Evolutionary conservation across 805 yeast genomes (phyloP).

Genomic region (Nakazawaea ambrosiae): DNA sequence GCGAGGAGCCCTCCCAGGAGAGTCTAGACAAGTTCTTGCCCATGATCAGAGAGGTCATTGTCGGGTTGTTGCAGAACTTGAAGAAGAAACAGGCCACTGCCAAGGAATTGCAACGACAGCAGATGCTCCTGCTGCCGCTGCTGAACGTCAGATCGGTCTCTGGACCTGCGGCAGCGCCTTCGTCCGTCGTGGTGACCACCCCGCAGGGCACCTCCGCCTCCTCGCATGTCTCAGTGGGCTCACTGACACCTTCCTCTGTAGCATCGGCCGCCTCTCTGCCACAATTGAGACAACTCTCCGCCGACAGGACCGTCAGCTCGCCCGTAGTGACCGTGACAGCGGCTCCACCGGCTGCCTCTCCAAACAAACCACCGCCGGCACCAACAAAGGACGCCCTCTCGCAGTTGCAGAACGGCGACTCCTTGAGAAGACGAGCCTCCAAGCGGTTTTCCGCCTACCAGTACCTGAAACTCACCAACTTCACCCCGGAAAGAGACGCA

Average conservation of each 20-base stretch:
- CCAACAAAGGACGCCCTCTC: conserved; percentile 51
- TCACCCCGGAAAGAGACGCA: conserved; percentile 24
- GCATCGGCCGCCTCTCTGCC: too few species aligned
- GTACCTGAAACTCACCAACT: conserved; percentile 62
- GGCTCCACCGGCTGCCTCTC: background rate
- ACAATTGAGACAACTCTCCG: background rate
- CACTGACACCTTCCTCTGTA: too few species aligned
- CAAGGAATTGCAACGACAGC: conserved; percentile 13
- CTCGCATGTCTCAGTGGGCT: background rate
- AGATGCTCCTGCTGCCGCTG: conserved; percentile 5
- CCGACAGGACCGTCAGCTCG: background rate
- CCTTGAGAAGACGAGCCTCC: conserved; percentile 87
- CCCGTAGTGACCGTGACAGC: background rate
- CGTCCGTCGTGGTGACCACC: background rate
- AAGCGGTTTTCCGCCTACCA: conserved; percentile 92
- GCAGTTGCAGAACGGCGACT: conserved; percentile 75
- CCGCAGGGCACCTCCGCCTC: background rate
- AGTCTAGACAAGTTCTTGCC: conserved; percentile 79
- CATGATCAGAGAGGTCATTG: conserved; percentile 77
- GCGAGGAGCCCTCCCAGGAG: conserved; percentile 79
- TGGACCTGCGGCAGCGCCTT: conserved; percentile 16
- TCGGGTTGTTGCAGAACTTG: conserved; percentile 67
- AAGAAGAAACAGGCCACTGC: conserved; percentile 67
- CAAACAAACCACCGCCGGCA: background rate
- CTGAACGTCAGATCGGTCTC: conserved; percentile 18